These are phyloP conservation scores for Trapa bicornis DNA, from an alignment of 345 rosid genomes.

Conservation along the genomic window DNA sequence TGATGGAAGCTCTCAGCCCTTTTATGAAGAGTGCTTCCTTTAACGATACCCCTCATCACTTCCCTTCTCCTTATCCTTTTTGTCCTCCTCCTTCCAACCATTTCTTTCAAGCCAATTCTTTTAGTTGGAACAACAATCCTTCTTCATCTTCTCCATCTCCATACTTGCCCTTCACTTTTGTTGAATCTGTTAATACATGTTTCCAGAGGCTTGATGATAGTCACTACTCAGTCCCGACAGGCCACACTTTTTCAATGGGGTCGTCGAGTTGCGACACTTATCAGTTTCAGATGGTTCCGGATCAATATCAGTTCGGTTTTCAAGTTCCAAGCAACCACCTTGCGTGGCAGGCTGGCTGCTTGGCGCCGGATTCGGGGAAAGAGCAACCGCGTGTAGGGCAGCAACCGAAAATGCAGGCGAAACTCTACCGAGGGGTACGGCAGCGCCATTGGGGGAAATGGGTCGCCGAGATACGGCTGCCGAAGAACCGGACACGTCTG, in stretches of 20 bases:
- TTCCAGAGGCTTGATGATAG: conserved; percentile 12
- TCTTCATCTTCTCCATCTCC: conserved; percentile 8
- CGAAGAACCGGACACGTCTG: conserved; percentile 81
- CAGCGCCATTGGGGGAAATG: conserved; percentile 98
- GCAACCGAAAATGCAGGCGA: conserved; percentile 37
- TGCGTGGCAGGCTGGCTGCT: conserved; percentile 11
- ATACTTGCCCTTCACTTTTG: conserved; percentile 11
- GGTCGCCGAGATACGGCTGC: conserved; percentile 97
- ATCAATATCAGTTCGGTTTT: conserved; percentile 30
- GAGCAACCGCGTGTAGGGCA: too few species aligned
- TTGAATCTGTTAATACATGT: conserved; percentile 15
- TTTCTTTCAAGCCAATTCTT: conserved; percentile 4
- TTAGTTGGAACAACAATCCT: neutral
- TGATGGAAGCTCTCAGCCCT: conserved; percentile 93
- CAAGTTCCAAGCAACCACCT: conserved; percentile 22
- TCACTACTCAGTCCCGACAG: conserved; percentile 7
- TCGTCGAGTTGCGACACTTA: neutral
- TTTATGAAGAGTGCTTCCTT: conserved; percentile 60
- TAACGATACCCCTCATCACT: conserved; percentile 8
- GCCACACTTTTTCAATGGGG: conserved; percentile 3
- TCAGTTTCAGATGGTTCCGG: neutral
- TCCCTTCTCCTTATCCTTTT: conserved; percentile 7
- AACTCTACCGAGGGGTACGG: conserved; percentile 81
- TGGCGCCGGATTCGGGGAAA: conserved; percentile 20
- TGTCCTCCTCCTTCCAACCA: neutral